phyloP scores from a whole-genome alignment of 2,329 filamentous ascomycete genomes.

The Hypoxylon sp. region DNA sequence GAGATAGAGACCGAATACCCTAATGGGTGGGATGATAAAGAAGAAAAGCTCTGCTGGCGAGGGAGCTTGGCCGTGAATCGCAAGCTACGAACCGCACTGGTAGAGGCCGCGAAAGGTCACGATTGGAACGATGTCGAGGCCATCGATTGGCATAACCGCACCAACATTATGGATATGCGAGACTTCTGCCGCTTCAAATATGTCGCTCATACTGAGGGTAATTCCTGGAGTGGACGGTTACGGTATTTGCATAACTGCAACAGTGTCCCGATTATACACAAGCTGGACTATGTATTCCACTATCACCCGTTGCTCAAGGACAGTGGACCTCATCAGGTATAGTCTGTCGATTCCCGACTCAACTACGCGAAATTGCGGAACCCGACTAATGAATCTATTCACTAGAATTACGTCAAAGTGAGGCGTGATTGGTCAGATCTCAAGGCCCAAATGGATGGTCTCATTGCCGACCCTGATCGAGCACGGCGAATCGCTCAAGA shows the following conservation, averaged over 20 bases:
- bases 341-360: not conserved
- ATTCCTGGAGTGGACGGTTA: constrained; percentile 53
- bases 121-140: constrained; percentile 51
- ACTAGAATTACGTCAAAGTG: constrained; percentile 63
- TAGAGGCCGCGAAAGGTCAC: constrained; percentile 46
- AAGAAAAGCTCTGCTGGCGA: constrained; percentile 52
- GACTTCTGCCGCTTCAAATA: constrained; percentile 51
- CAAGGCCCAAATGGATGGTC: constrained; percentile 56
- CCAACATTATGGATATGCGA: constrained; percentile 47
- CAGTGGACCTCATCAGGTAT: constrained; percentile 60
- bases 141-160: constrained; percentile 49
- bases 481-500: constrained; percentile 67
- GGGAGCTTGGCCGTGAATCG: constrained; percentile 52
- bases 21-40: constrained; percentile 48
- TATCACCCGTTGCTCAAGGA: constrained; percentile 63
- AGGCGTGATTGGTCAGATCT: constrained; percentile 60
- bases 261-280: constrained; percentile 64
- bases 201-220: constrained; percentile 51
- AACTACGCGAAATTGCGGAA: no score
- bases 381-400: not conserved
- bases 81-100: constrained; percentile 46
- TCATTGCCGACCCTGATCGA: constrained; percentile 59
- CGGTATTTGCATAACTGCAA: constrained; percentile 55
- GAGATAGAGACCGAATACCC: constrained; percentile 41
- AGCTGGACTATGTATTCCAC: constrained; percentile 64